Evolutionary conservation across 192 early-diverging fungal genomes (phyloP), one percentile per base, ranked within the genome.

Genomic region (Coemansia sp.): DNA sequence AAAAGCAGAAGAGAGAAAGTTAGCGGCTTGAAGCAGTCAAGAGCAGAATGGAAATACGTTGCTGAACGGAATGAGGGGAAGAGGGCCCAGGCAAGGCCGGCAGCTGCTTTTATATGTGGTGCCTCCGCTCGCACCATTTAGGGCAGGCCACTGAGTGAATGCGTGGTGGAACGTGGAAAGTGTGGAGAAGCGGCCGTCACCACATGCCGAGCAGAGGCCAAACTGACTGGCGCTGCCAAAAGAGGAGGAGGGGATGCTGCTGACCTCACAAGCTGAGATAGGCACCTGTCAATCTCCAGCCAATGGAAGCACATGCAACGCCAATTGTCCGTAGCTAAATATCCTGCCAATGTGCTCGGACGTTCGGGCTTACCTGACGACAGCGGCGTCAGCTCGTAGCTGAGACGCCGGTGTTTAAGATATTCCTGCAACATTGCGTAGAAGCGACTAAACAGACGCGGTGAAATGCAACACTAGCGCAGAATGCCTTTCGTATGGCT

Each of bases 341-440:
- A 43, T 59, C 57, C 39, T 39, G 37, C 17, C 29, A 11, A 31
- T 31, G 29, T 31, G 29, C 29, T 31, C 29, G 29, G 29, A 31
- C 29, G 29, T 35, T 14, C 14, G 14, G 11, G 60, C 57, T 71
- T 71, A 71, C 69, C 57, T 49, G 62, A 35, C 19, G 58, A 59
- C 22, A 50, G n/a, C 19, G 37, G 47, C 14, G 66, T 31, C 59
- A 75, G 66, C 63, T 75, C 72, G 54, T 75, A 75, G 72, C 72
- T 75, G 22, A 41, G 59, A 16, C 59, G 57, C 52, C 67, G 66
- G 7, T 49, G 38, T 17, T 14, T 51, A 11, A 53, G 47, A 10
- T 57, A 26, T 19, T 27, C 37, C 3, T 58, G 45, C 23, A 51
- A 31, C 47, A 69, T 67, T 19, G 10, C 17, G 6, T 16, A 21